Evolutionary conservation across 805 yeast genomes (phyloP).

Genomic region (Lachancea sp.): DNA sequence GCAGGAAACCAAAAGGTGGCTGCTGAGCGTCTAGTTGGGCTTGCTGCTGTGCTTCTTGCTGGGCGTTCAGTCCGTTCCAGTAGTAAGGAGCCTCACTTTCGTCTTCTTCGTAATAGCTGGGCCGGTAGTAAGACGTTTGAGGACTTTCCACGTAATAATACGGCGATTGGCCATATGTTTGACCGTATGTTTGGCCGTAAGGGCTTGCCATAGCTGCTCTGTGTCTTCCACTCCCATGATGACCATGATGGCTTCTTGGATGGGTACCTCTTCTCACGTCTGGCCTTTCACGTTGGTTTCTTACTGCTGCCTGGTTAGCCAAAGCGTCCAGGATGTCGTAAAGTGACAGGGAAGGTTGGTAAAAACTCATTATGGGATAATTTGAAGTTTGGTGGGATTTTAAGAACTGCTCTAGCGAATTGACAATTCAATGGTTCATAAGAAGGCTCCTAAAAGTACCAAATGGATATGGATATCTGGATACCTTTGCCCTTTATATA

Average conservation of each 20-base stretch:
- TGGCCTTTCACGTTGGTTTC: conserved; percentile 12
- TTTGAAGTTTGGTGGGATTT: background rate
- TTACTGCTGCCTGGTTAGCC: conserved; percentile 16
- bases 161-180: conserved; percentile 1
- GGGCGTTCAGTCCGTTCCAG: background rate
- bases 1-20: conserved; percentile 9
- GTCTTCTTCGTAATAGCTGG: conserved; percentile 7
- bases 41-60: background rate
- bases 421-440: too few species aligned
- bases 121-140: conserved; percentile 9
- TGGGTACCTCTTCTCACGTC: conserved; percentile 6
- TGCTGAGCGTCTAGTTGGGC: background rate
- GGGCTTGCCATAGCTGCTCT: background rate
- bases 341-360: conserved; percentile 28
- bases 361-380: conserved; percentile 22
- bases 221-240: background rate
- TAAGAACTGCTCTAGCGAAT: background rate
- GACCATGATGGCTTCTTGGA: conserved; percentile 7
- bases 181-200: background rate
- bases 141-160: conserved; percentile 9
- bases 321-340: conserved; percentile 28
- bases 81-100: conserved; percentile 3
- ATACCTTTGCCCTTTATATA: conserved; percentile 1
- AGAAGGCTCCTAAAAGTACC: too few species aligned
- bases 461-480: too few species aligned